phyloP scores from a whole-genome alignment of 2,329 filamentous ascomycete species.

The Knoxdaviesia proteae region DNA sequence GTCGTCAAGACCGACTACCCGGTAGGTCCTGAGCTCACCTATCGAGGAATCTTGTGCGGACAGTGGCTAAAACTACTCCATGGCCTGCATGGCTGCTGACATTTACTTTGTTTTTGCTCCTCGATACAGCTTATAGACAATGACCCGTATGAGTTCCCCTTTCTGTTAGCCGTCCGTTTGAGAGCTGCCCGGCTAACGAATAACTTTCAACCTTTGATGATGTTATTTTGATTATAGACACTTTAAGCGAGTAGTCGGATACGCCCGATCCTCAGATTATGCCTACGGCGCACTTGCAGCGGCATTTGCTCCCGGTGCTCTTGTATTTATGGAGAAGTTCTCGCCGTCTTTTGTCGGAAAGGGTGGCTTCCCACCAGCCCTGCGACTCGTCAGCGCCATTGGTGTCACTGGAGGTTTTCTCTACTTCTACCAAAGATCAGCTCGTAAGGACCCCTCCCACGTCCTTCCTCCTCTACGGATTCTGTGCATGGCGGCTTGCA shows the following conservation, averaged over 20 bases:
- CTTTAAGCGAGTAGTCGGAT: conserved; percentile 71
- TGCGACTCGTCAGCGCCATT: conserved; percentile 59
- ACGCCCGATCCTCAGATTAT: conserved; percentile 76
- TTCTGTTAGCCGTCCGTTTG: neutral
- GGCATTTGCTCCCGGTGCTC: conserved; percentile 50
- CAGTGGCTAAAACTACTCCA: neutral
- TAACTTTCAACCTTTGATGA: no score
- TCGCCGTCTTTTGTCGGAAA: conserved; percentile 69
- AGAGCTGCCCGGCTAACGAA: no score
- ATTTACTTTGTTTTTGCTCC: conserved; percentile 7
- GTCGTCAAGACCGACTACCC: conserved; percentile 66
- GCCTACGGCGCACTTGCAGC: conserved; percentile 45
- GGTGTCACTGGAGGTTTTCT: conserved; percentile 63
- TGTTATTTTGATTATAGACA: conserved; percentile 34
- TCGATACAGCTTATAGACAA: conserved; percentile 78
- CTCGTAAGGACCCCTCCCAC: conserved; percentile 34
- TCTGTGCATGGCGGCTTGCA: no score
- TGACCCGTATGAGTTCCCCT: conserved; percentile 56
- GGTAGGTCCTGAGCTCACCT: conserved; percentile 30
- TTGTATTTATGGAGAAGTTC: conserved; percentile 64
- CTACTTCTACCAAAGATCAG: conserved; percentile 66
- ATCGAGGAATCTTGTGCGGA: neutral
- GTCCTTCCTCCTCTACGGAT: no score
- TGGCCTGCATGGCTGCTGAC: neutral
- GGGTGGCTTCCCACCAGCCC: conserved; percentile 60